phyloP scores from a whole-genome alignment of 768 basidiomycete species.

The Agaricus subrufescens region DNA sequence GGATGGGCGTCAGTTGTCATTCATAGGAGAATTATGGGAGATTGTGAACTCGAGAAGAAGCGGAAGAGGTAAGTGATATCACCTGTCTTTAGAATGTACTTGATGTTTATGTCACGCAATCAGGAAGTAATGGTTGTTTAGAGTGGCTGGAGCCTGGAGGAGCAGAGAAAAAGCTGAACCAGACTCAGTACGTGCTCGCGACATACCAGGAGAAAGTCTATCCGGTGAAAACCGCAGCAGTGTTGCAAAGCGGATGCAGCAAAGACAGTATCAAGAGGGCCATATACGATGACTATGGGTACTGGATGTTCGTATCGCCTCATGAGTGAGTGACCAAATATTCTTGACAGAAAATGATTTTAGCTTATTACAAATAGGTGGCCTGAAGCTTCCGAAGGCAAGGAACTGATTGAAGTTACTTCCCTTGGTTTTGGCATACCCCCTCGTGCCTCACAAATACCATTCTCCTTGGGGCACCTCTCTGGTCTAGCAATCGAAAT shows the following conservation, averaged over 20 bases:
- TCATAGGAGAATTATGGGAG: conserved; percentile 11
- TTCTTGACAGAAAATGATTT: neutral
- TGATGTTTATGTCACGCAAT: neutral
- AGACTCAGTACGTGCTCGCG: conserved; percentile 1
- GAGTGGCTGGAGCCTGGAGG: conserved; percentile 6
- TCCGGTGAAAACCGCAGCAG: neutral
- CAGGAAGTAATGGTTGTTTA: neutral
- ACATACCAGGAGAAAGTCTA: neutral
- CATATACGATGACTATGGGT: conserved; percentile 6
- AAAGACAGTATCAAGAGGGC: neutral
- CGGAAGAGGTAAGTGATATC: conserved; percentile 1
- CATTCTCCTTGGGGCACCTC: neutral
- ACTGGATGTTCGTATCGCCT: conserved; percentile 9
- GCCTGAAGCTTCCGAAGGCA: neutral
- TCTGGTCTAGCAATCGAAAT: neutral
- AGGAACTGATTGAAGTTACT: neutral
- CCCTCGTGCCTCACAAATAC: neutral
- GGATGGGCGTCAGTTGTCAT: conserved; percentile 1
- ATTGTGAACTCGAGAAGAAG: conserved; percentile 10
- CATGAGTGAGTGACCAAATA: neutral
- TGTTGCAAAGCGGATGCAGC: neutral
- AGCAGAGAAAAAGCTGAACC: conserved; percentile 6
- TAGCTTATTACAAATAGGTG: neutral
- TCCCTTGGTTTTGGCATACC: neutral
- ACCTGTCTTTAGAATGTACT: neutral